Evolutionary conservation across 1,284 basidiomycete genomes (phyloP).

Genomic region (Naganishia cerealis): DNA sequence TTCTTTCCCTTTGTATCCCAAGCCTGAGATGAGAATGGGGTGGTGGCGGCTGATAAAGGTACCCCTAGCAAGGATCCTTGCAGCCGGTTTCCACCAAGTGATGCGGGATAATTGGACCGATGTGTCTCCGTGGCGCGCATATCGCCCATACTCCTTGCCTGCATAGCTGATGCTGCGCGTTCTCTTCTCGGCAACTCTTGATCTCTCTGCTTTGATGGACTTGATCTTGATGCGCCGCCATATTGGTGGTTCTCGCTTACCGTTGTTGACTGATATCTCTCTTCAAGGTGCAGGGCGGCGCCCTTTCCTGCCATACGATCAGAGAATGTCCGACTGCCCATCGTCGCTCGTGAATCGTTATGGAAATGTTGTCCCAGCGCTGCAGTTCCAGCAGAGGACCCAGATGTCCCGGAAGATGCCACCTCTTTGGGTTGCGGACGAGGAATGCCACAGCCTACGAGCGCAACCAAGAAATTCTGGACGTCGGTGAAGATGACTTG

Average conservation of each 20-base stretch:
- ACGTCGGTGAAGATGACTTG: slow-evolving; percentile 53
- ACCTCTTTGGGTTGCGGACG: slow-evolving; percentile 59
- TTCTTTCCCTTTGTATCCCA: slow-evolving; percentile 1
- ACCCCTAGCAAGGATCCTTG: slow-evolving; percentile 7
- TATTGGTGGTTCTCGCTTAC: slow-evolving; percentile 3
- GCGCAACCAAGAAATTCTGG: slow-evolving; percentile 61
- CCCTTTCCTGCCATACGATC: not conserved
- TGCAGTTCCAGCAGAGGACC: not conserved
- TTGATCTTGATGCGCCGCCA: slow-evolving; percentile 1
- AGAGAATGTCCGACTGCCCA: not conserved
- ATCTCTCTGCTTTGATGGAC: slow-evolving; percentile 38
- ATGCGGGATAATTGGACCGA: not conserved
- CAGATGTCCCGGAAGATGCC: slow-evolving; percentile 5
- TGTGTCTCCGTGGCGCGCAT: slow-evolving; percentile 47
- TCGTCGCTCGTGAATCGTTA: not conserved
- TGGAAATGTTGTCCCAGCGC: slow-evolving; percentile 3
- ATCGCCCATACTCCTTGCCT: slow-evolving; percentile 62
- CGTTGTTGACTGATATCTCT: not conserved
- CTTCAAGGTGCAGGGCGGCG: not conserved
- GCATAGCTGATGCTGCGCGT: slow-evolving; percentile 42
- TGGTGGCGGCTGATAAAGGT: slow-evolving; percentile 7
- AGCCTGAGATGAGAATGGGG: not conserved
- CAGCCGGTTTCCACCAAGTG: slow-evolving; percentile 2
- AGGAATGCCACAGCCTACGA: slow-evolving; percentile 74
- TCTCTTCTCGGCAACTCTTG: slow-evolving; percentile 41